Conservation (phyloP, 2,329 filamentous ascomycete species). For the Hirsutella minnesotensis region DNA sequence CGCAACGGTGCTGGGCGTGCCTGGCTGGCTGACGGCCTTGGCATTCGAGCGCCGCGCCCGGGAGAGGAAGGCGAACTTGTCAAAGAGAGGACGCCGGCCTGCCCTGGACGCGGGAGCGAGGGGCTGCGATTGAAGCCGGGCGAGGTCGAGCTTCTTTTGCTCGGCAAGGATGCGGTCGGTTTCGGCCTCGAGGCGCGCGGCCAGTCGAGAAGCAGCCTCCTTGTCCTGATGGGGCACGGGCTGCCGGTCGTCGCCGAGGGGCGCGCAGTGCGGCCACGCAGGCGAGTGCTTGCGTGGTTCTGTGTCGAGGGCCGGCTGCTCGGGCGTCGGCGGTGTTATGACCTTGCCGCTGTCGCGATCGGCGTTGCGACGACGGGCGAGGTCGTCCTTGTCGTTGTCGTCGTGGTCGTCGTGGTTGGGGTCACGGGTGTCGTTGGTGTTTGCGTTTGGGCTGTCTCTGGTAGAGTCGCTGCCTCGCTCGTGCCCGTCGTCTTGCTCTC, state of each 20-base stretch:
- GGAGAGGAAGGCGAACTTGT: slow-evolving; percentile 35
- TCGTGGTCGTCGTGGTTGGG: background rate
- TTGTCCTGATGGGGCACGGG: background rate
- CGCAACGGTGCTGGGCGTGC: slow-evolving; percentile 20
- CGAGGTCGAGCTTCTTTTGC: slow-evolving; percentile 36
- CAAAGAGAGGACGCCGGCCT: slow-evolving; percentile 26
- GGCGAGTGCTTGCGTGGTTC: background rate
- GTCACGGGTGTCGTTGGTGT: background rate
- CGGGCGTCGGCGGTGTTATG: background rate
- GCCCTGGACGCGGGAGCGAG: slow-evolving; percentile 12
- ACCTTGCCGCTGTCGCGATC: background rate
- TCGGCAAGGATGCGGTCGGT: slow-evolving; percentile 36
- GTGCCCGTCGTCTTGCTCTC: background rate
- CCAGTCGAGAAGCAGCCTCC: slow-evolving; percentile 17
- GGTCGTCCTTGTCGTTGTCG: background rate
- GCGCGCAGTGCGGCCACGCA: background rate
- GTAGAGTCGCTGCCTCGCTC: background rate
- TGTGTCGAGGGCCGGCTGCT: background rate
- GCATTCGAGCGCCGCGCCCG: slow-evolving; percentile 27
- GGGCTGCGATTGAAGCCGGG: slow-evolving; percentile 31
- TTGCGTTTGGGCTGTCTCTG: background rate
- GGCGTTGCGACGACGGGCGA: background rate
- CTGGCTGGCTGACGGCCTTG: slow-evolving; percentile 19
- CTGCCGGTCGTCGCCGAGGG: background rate
- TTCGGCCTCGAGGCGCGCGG: slow-evolving; percentile 33